These are phyloP conservation scores for Pythium aristosporum DNA, from an alignment of 352 stramenopile species.

Conservation along the genomic window DNA sequence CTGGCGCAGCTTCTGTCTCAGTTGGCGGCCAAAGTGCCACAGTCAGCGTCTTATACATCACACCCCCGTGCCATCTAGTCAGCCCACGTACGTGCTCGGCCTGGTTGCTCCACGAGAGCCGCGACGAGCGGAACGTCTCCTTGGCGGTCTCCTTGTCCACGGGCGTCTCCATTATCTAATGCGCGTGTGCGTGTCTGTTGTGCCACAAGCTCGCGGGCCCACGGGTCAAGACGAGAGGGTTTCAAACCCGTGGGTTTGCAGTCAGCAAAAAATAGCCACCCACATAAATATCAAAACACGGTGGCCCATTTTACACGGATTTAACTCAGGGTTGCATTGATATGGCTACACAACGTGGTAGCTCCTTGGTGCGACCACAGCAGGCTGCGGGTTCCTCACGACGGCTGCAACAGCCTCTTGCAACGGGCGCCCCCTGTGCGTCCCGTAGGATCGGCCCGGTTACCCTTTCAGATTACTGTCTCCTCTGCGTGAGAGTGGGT, in stretches of 20 bases:
- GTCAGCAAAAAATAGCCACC: neutral
- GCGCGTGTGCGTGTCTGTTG: conserved; percentile 10
- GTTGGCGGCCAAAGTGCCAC: neutral
- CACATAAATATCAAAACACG: conserved; percentile 11
- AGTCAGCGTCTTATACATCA: neutral
- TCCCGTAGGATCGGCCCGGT: too few relatives aligned
- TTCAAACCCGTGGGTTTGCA: conserved; percentile 11
- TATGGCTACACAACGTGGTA: too few relatives aligned
- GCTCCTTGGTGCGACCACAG: too few relatives aligned
- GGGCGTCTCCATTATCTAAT: conserved; percentile 36
- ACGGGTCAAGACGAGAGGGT: neutral
- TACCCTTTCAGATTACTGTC: too few relatives aligned
- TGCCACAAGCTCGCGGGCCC: conserved; percentile 1
- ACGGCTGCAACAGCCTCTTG: too few relatives aligned
- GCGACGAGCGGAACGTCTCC: conserved; percentile 68
- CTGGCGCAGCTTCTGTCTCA: conserved; percentile 67
- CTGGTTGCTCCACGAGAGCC: conserved; percentile 83
- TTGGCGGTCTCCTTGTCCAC: conserved; percentile 77
- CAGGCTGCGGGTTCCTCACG: too few relatives aligned
- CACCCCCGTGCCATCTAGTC: neutral
- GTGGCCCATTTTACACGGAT: neutral
- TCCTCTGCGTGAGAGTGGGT: too few relatives aligned
- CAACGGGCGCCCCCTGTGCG: too few relatives aligned
- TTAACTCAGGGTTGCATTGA: too few relatives aligned
- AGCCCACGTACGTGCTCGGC: conserved; percentile 61